phyloP scores from a whole-genome alignment of 2,329 filamentous ascomycete species.

The Fusarium newnesense region DNA sequence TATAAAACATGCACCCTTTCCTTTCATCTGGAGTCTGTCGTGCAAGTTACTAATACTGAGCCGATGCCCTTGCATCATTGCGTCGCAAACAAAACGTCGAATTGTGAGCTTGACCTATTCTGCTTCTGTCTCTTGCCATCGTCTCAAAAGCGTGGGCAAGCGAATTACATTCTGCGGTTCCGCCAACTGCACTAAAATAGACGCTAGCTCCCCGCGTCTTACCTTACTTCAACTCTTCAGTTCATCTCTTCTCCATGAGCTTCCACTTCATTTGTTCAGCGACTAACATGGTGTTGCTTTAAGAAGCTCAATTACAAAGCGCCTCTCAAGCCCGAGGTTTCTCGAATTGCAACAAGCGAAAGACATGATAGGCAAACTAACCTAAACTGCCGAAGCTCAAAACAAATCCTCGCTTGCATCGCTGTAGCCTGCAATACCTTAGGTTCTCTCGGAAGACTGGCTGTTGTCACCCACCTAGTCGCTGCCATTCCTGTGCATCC shows the following conservation, averaged over 20 bases:
- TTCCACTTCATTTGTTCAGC: constrained; percentile 11
- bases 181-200: constrained; percentile 41
- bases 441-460: constrained; percentile 21
- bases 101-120: neutral
- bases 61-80: neutral
- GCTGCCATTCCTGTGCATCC: constrained; percentile 24
- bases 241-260: constrained; percentile 9
- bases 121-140: neutral
- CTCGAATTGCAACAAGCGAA: neutral
- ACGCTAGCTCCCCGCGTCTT: constrained; percentile 45
- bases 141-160: constrained; percentile 7
- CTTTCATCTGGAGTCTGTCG: neutral
- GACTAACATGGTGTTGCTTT: neutral
- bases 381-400: neutral
- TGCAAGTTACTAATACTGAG: neutral
- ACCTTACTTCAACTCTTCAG: constrained; percentile 31
- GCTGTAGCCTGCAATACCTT: neutral
- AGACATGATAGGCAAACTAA: neutral
- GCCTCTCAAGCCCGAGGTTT: neutral
- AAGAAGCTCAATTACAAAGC: neutral
- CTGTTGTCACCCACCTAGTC: constrained; percentile 16
- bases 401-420: constrained; percentile 8
- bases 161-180: constrained; percentile 31
- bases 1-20: neutral
- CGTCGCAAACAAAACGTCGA: neutral